Conservation (phyloP, 2,329 filamentous ascomycete genomes). For the Aspergillus udagawae region DNA sequence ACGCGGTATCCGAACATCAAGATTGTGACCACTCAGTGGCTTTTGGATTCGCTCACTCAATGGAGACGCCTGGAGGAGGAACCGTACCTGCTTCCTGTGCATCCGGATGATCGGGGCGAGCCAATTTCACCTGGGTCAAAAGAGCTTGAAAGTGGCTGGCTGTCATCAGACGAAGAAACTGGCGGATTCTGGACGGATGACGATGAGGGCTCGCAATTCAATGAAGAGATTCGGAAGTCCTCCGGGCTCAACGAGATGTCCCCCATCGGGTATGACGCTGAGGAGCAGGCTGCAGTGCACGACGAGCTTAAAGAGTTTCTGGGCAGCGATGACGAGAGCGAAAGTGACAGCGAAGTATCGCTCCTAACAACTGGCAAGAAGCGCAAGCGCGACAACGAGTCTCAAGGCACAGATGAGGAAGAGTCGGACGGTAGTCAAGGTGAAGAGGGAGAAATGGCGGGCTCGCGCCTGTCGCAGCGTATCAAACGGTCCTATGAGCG, state of each 20-base stretch:
- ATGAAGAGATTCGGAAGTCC: conserved; percentile 49
- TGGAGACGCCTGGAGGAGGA: conserved; percentile 78
- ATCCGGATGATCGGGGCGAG: conserved; percentile 60
- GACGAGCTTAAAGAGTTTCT: conserved; percentile 75
- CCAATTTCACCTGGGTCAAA: conserved; percentile 38
- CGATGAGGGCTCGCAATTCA: conserved; percentile 28
- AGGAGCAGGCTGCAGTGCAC: conserved; percentile 62
- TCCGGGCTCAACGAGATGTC: conserved; percentile 48
- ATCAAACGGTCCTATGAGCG: conserved; percentile 41
- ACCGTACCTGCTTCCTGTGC: conserved; percentile 73
- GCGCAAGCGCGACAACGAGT: conserved; percentile 34
- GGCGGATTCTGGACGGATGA: conserved; percentile 46
- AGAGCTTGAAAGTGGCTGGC: conserved; percentile 44
- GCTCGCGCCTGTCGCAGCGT: conserved; percentile 35
- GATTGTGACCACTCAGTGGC: conserved; percentile 89
- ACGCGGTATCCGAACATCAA: conserved; percentile 74
- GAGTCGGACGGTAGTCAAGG: conserved; percentile 25
- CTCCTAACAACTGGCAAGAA: conserved; percentile 26
- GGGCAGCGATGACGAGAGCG: conserved; percentile 45
- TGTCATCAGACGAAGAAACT: conserved; percentile 46
- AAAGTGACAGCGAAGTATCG: conserved; percentile 47
- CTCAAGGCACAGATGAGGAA: conserved; percentile 30
- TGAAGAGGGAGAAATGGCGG: conserved; percentile 33
- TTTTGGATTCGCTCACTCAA: conserved; percentile 75
- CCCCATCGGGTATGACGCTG: conserved; percentile 54